Evolutionary conservation across 2,329 filamentous ascomycete genomes (phyloP).

Genomic region (Myriosclerotinia scirpicola): DNA sequence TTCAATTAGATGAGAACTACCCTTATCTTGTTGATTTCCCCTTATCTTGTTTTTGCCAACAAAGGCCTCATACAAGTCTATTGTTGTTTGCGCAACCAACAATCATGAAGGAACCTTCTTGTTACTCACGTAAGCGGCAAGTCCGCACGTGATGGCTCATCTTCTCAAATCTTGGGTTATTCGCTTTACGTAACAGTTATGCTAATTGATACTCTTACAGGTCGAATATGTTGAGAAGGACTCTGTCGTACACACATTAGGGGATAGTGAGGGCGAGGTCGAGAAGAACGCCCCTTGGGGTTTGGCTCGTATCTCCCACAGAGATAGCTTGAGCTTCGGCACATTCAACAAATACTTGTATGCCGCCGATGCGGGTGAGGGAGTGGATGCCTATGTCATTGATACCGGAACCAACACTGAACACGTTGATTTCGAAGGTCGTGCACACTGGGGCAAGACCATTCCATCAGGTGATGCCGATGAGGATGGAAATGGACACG

Average conservation of each 20-base stretch:
- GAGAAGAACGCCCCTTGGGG: slow-evolving; percentile 99
- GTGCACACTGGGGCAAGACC: slow-evolving; percentile 95
- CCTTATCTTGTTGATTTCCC: slow-evolving; percentile 11
- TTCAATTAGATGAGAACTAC: background rate
- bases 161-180: slow-evolving; percentile 3
- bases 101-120: background rate
- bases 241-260: slow-evolving; percentile 83
- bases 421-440: slow-evolving; percentile 96
- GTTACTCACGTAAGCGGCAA: slow-evolving; percentile 22
- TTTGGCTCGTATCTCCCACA: slow-evolving; percentile 96
- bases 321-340: slow-evolving; percentile 79
- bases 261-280: slow-evolving; percentile 54
- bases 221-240: slow-evolving; percentile 97
- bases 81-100: background rate
- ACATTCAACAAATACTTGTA: slow-evolving; percentile 99
- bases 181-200: slow-evolving; percentile 16
- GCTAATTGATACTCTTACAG: slow-evolving; percentile 50
- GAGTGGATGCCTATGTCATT: slow-evolving; percentile 97
- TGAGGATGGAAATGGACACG: slow-evolving; percentile 94
- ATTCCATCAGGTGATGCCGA: slow-evolving; percentile 84
- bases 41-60: slow-evolving; percentile 2
- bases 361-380: slow-evolving; percentile 84
- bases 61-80: background rate
- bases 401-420: slow-evolving; percentile 94
- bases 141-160: slow-evolving; percentile 33